Conservation (phyloP, 2,329 filamentous ascomycete species). For the Trichoderma sp. region DNA sequence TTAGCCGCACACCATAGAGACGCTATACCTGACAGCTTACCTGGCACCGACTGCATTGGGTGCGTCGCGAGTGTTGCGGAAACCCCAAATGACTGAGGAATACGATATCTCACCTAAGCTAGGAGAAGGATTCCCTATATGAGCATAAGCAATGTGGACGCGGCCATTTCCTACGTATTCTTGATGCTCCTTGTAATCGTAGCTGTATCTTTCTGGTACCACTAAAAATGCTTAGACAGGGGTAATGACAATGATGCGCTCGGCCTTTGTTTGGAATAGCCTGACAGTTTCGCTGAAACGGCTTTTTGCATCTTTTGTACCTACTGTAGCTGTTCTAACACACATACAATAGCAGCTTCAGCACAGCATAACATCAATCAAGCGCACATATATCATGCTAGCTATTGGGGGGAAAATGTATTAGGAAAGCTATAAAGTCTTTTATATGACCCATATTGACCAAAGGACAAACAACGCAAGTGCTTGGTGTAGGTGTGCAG, state of each 20-base stretch:
- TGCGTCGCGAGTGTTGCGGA: not conserved
- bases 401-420: not conserved
- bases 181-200: not conserved
- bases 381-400: not conserved
- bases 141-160: not conserved
- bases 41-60: not conserved
- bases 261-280: not conserved
- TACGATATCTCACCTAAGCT: conserved; percentile 10
- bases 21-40: conserved; percentile 1
- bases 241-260: not conserved
- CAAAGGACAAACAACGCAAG: not conserved
- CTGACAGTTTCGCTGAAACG: not conserved
- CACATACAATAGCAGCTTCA: not conserved
- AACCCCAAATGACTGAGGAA: not conserved
- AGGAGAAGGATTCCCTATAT: not conserved
- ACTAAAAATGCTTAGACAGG: not conserved
- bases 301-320: not conserved
- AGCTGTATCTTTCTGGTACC: no score
- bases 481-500: not conserved
- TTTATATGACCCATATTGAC: not conserved
- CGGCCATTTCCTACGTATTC: not conserved
- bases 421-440: not conserved
- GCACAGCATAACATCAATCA: not conserved
- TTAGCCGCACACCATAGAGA: conserved; percentile 4
- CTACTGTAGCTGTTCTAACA: not conserved